These are phyloP conservation scores for Tillandsia leiboldiana DNA, from an alignment of 176 grass and related monocot species.

Conservation along the genomic window DNA sequence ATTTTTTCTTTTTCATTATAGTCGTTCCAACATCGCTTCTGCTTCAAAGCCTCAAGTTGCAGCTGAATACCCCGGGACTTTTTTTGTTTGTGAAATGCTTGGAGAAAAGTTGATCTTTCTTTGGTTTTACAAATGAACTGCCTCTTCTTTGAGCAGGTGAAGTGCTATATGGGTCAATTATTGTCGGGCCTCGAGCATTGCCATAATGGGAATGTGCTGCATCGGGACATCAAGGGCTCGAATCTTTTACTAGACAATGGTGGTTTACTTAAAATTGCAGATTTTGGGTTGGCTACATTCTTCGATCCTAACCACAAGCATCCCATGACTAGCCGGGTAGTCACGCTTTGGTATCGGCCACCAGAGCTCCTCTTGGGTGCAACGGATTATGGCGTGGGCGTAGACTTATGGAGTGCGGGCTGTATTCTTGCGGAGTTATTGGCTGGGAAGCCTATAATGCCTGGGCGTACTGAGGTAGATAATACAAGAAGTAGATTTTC, in stretches of 20 bases:
- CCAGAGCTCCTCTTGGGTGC: slow-evolving; percentile 44
- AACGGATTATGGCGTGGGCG: slow-evolving; percentile 37
- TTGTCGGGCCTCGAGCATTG: slow-evolving; percentile 45
- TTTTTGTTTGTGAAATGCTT: no score
- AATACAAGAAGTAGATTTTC: not conserved
- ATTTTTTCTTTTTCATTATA: no score
- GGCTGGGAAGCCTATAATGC: slow-evolving; percentile 46
- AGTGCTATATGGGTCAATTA: slow-evolving; percentile 46
- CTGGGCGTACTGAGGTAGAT: slow-evolving; percentile 41
- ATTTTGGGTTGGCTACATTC: slow-evolving; percentile 40
- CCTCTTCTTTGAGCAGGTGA: slow-evolving; percentile 27
- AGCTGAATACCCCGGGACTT: no score
- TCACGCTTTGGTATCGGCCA: slow-evolving; percentile 46
- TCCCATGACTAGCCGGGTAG: slow-evolving; percentile 43
- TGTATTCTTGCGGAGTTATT: slow-evolving; percentile 54
- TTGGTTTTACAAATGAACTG: slow-evolving; percentile 15
- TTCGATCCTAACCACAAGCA: slow-evolving; percentile 34
- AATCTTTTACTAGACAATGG: slow-evolving; percentile 49
- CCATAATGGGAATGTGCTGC: slow-evolving; percentile 34
- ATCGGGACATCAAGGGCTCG: slow-evolving; percentile 51
- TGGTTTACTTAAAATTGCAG: slow-evolving; percentile 44
- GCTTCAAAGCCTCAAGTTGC: no score
- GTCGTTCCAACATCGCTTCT: no score
- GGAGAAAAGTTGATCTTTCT: not conserved
- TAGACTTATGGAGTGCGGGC: slow-evolving; percentile 49